Evolutionary conservation across 768 basidiomycete species (phyloP).

Genomic region (Mrakia frigida): DNA sequence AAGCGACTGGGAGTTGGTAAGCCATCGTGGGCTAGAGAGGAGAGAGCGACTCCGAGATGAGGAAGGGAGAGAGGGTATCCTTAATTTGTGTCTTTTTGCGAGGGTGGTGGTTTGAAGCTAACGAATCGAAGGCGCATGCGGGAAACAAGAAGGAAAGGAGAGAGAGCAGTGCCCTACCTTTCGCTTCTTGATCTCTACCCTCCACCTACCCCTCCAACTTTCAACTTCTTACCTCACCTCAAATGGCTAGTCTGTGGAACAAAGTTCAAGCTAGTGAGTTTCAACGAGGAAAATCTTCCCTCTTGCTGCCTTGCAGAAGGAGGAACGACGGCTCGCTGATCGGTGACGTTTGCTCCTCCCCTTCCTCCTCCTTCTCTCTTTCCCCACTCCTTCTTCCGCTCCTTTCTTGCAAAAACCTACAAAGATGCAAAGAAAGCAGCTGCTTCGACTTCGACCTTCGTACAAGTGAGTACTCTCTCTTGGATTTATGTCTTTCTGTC

Average conservation of each 20-base stretch:
- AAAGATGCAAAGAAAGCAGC: conserved; percentile 76
- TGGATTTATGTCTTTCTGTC: too few relatives aligned
- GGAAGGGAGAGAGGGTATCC: neutral
- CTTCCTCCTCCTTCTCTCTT: neutral
- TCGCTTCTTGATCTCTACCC: neutral
- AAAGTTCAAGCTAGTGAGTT: conserved; percentile 17
- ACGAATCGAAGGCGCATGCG: neutral
- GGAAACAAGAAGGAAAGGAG: neutral
- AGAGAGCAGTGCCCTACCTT: neutral
- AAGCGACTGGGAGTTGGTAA: neutral
- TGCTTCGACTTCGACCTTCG: conserved; percentile 70
- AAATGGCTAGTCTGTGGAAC: conserved; percentile 15
- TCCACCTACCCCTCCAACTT: too few relatives aligned
- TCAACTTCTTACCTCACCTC: neutral
- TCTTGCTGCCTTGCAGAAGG: neutral
- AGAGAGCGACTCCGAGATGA: neutral
- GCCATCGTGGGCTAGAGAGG: neutral
- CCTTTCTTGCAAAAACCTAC: too few relatives aligned
- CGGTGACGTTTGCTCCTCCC: neutral
- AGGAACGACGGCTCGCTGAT: neutral
- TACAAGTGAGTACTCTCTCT: conserved; percentile 61
- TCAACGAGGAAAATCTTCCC: neutral
- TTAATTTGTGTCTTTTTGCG: neutral
- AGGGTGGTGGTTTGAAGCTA: neutral
- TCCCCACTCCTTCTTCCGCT: too few relatives aligned